A percentile compares a stretch with the other conserved stretches of the same genome.
phyloP scores from a whole-genome alignment of 352 stramenopile genomes.

The Pythium periplocum region DNA sequence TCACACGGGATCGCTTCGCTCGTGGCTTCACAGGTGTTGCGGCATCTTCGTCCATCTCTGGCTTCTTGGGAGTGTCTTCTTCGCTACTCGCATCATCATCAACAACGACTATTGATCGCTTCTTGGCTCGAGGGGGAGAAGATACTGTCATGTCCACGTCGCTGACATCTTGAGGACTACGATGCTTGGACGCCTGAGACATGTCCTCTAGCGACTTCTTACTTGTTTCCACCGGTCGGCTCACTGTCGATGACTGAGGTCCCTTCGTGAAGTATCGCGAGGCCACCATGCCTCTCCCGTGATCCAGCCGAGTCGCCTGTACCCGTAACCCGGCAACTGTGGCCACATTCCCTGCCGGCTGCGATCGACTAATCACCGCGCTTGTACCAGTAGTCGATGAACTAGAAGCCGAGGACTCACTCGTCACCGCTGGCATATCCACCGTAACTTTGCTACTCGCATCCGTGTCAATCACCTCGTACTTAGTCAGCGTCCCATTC shows the following conservation, averaged over 20 bases:
- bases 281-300: conserved; percentile 1
- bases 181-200: conserved; percentile 5
- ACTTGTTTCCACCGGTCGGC: too few relatives aligned
- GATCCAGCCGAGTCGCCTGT: conserved; percentile 17
- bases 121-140: conserved; percentile 12
- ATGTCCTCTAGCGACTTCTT: too few relatives aligned
- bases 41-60: conserved; percentile 31
- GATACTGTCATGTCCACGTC: conserved; percentile 15
- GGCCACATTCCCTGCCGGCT: conserved; percentile 6
- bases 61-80: conserved; percentile 20
- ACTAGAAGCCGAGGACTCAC: too few relatives aligned
- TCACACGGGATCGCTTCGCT: conserved; percentile 46
- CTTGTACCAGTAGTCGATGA: too few relatives aligned
- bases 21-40: conserved; percentile 29
- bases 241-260: too few relatives aligned
- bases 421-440: conserved; percentile 20
- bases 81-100: conserved; percentile 25
- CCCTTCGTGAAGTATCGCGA: conserved; percentile 14
- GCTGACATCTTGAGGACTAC: conserved; percentile 24
- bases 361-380: too few relatives aligned
- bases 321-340: conserved; percentile 19
- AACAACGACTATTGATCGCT: conserved; percentile 19
- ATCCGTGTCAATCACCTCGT: conserved; percentile 65
- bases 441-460: conserved; percentile 19
- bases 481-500: conserved; percentile 82